phyloP scores from a whole-genome alignment of 1,284 basidiomycete genomes.

The Ustilago bromivora region DNA sequence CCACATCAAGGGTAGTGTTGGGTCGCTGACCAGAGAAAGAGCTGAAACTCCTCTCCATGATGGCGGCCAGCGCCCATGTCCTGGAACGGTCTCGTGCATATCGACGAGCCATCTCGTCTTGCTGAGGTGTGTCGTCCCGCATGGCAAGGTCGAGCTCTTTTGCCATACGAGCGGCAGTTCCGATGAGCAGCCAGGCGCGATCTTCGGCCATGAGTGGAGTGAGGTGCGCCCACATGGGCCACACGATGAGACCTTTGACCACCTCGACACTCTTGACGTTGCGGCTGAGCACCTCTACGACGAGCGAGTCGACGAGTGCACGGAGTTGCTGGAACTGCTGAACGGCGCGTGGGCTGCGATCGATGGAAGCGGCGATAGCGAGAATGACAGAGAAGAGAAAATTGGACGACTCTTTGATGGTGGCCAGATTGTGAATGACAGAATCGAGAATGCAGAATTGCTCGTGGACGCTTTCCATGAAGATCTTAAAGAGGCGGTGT shows the following conservation, averaged over 20 bases:
- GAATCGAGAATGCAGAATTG: slow-evolving; percentile 49
- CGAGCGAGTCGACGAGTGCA: slow-evolving; percentile 44
- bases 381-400: slow-evolving; percentile 51
- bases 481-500: slow-evolving; percentile 41
- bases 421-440: slow-evolving; percentile 40
- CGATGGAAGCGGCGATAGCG: slow-evolving; percentile 47
- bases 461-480: slow-evolving; percentile 42
- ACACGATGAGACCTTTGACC: slow-evolving; percentile 49
- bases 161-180: slow-evolving; percentile 50
- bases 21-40: slow-evolving; percentile 51
- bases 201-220: slow-evolving; percentile 52
- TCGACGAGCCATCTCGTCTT: slow-evolving; percentile 40
- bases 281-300: slow-evolving; percentile 50
- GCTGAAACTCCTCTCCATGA: slow-evolving; percentile 53
- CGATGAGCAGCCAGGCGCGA: slow-evolving; percentile 49
- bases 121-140: slow-evolving; percentile 40
- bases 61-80: slow-evolving; percentile 49
- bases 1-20: slow-evolving; percentile 49
- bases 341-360: slow-evolving; percentile 39
- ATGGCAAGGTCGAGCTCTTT: slow-evolving; percentile 47
- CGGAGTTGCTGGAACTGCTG: slow-evolving; percentile 46
- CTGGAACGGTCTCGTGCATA: slow-evolving; percentile 47
- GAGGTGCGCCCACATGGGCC: slow-evolving; percentile 55
- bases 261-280: slow-evolving; percentile 53
- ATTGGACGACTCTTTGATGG: slow-evolving; percentile 50